phyloP scores from a whole-genome alignment of 2,329 filamentous ascomycete species.

The Monosporascus sp. region DNA sequence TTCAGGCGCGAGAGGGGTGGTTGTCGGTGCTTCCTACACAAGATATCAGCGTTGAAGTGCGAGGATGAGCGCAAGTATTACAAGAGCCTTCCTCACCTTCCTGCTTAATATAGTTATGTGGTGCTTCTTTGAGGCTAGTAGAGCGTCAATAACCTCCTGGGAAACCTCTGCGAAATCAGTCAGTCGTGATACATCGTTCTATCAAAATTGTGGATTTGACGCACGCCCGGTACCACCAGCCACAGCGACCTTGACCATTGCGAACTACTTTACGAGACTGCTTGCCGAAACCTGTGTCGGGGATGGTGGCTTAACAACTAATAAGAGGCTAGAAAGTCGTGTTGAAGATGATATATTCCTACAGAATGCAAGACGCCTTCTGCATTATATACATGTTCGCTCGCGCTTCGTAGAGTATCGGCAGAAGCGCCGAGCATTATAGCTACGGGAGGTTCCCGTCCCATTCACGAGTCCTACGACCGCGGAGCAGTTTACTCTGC shows the following conservation, averaged over 20 bases:
- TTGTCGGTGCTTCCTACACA: slow-evolving; percentile 17
- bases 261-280: background rate
- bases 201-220: slow-evolving; percentile 5
- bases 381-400: background rate
- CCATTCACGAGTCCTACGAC: background rate
- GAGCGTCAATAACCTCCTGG: slow-evolving; percentile 44
- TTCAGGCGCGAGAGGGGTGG: slow-evolving; percentile 11
- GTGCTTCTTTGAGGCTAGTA: slow-evolving; percentile 44
- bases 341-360: background rate
- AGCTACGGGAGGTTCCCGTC: too few relatives aligned
- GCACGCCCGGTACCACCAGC: slow-evolving; percentile 41
- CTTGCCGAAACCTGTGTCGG: background rate
- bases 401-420: too few relatives aligned
- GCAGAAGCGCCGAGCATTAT: too few relatives aligned
- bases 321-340: background rate
- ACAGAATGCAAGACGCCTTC: background rate
- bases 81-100: slow-evolving; percentile 26
- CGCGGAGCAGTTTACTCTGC: background rate
- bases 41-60: slow-evolving; percentile 3
- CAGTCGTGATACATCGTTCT: background rate
- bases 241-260: slow-evolving; percentile 40
- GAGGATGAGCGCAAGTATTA: background rate
- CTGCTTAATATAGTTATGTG: slow-evolving; percentile 47
- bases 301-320: background rate
- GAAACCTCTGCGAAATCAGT: slow-evolving; percentile 39